These are phyloP conservation scores for Cyclotella kingstonii DNA, from an alignment of 108 stramenopile genomes.

Conservation along the genomic window DNA sequence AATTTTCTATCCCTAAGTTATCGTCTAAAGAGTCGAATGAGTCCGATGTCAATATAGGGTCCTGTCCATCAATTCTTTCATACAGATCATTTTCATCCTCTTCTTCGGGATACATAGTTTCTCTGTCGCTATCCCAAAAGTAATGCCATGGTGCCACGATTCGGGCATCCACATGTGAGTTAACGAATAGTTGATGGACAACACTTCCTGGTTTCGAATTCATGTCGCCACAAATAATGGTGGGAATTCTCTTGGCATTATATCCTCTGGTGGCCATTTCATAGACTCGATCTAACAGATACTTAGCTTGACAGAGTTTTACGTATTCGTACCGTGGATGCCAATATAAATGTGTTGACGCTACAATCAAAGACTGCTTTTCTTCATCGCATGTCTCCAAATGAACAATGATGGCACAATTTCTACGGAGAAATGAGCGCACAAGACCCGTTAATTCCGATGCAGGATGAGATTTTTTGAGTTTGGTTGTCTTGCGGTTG, in stretches of 20 bases:
- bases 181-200: conserved; percentile 66
- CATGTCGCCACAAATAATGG: conserved; percentile 77
- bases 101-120: conserved; percentile 28
- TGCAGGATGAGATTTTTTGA: conserved; percentile 43
- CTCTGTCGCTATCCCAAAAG: conserved; percentile 27
- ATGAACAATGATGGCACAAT: conserved; percentile 64
- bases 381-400: conserved; percentile 17
- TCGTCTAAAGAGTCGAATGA: background rate
- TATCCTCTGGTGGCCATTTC: conserved; percentile 18
- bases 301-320: conserved; percentile 64
- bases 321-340: conserved; percentile 84
- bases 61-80: conserved; percentile 29
- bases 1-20: background rate
- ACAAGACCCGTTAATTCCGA: conserved; percentile 58
- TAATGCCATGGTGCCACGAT: conserved; percentile 74
- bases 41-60: conserved; percentile 2
- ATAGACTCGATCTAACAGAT: conserved; percentile 63
- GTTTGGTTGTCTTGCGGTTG: conserved; percentile 11
- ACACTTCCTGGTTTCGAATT: conserved; percentile 70
- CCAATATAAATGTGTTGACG: conserved; percentile 83
- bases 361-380: conserved; percentile 50
- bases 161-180: conserved; percentile 65
- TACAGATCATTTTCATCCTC: background rate
- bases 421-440: conserved; percentile 67
- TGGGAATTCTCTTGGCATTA: conserved; percentile 17